Conservation (phyloP, 495 filamentous ascomycete species). For the Bacidia rubella region DNA sequence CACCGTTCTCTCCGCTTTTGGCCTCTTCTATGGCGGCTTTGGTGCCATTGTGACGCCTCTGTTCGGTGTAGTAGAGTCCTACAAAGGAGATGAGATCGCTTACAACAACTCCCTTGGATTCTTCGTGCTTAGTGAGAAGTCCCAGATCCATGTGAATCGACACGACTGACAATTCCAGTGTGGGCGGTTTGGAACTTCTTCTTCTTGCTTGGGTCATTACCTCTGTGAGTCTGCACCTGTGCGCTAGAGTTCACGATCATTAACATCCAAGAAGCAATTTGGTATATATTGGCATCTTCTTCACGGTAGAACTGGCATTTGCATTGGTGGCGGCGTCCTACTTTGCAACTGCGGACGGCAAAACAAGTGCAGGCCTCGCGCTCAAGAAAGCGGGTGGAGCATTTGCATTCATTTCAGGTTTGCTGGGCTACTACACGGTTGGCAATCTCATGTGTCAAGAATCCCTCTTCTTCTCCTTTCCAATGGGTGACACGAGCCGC, state of each 20-base stretch:
- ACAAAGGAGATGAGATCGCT: slow-evolving; percentile 24
- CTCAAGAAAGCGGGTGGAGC: slow-evolving; percentile 33
- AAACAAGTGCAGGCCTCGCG: slow-evolving; percentile 20
- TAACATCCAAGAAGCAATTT: slow-evolving; percentile 22
- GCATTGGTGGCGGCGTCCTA: slow-evolving; percentile 32
- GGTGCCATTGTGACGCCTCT: slow-evolving; percentile 28
- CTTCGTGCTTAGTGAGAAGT: slow-evolving; percentile 25
- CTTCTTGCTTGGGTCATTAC: slow-evolving; percentile 32
- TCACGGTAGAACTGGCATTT: slow-evolving; percentile 34
- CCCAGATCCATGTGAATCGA: background rate
- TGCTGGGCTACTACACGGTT: slow-evolving; percentile 37
- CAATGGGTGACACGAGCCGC: slow-evolving; percentile 33
- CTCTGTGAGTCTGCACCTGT: slow-evolving; percentile 13
- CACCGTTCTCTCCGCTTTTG: slow-evolving; percentile 36
- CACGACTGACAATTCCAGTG: slow-evolving; percentile 14
- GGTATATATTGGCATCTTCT: slow-evolving; percentile 35
- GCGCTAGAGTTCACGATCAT: background rate
- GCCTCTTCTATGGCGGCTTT: slow-evolving; percentile 34
- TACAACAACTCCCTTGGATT: slow-evolving; percentile 35
- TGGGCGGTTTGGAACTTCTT: slow-evolving; percentile 37
- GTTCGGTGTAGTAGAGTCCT: slow-evolving; percentile 29
- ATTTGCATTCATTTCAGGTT: slow-evolving; percentile 33
- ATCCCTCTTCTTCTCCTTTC: slow-evolving; percentile 26
- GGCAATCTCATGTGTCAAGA: slow-evolving; percentile 34
- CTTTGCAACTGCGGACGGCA: slow-evolving; percentile 32